Evolutionary conservation across 116 monocot genomes (phyloP), one percentile per base, ranked within the genome.

Genomic region (Papilionanthe hybrid): DNA sequence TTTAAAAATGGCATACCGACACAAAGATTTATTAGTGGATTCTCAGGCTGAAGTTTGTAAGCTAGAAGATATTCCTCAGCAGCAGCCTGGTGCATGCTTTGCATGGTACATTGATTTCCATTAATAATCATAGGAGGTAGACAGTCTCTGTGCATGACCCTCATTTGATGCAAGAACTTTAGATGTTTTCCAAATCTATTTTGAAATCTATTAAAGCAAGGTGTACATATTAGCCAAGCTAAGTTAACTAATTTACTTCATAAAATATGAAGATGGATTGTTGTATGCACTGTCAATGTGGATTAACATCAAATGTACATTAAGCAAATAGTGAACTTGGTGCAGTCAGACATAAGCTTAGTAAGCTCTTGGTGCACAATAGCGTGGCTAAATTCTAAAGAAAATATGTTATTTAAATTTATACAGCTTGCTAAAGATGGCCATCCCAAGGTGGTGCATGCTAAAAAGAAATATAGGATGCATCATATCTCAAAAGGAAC

Each of bases 11-110:
- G 8, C 75, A 72, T 91, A 95, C 99, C 93, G 65, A 89, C 87
- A 77, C 95, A 99, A 20, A 99, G 90, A 81, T 92, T 95, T 37
- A 93, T 90, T 5, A 99, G 83, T 57, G 95, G 91, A 83, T 90
- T 88, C 32, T 99, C 88, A 5, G 95, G 99, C 72, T 90, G 90
- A 58, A 91, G 20, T 86, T 90, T 95, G 83, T 89, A 90, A 84
- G 99, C 99, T 75, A 86, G 86, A 50, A 99, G 81, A 84, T 99
- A 99, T 48, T 95, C 93, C 55, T 81, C 84, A 30, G 95, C 89
- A 79, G 99, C 95, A 68, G 93, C 78, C 81, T 99, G 99, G 81
- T 99, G 95, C 79, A 90, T 90, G 79, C 89, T 92, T 20, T 87
- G 81, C 84, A 81, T 79, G 53, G 90, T 92, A 79, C 86, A 99